A percentile compares a stretch with the other conserved stretches of the same genome.
Evolutionary conservation across 108 stramenopile species (phyloP).

Genomic region (Schizochytrium sp.): DNA sequence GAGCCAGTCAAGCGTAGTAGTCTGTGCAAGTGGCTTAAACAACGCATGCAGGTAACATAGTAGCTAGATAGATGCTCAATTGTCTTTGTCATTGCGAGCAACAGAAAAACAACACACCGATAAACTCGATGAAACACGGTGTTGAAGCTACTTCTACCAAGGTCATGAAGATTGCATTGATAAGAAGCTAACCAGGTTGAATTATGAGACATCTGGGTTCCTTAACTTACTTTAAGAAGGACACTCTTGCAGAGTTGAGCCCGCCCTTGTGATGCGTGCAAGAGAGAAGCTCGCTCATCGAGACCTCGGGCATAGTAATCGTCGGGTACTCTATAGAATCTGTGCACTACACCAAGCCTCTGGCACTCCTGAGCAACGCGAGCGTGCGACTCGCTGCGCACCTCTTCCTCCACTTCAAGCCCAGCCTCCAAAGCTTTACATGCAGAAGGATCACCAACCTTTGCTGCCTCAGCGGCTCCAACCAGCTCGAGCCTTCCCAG

Average conservation of each 20-base stretch:
- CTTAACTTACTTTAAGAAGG: constrained; percentile 9
- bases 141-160: not conserved
- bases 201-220: not conserved
- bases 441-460: no score
- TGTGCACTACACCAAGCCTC: not conserved
- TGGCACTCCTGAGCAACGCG: not conserved
- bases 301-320: constrained; percentile 15
- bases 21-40: no score
- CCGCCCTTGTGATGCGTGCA: constrained; percentile 1
- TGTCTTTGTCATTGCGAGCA: no score
- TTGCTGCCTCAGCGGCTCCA: no score
- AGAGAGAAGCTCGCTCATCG: not conserved
- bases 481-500: no score
- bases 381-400: constrained; percentile 35
- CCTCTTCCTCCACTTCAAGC: constrained; percentile 3
- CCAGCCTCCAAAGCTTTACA: not conserved
- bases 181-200: not conserved
- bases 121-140: no score
- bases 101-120: no score
- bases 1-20: no score
- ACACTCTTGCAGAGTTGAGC: constrained; percentile 53
- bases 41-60: no score
- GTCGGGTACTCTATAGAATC: constrained; percentile 17
- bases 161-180: not conserved
- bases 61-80: no score